Base-by-base conservation (phyloP, 2,329 filamentous ascomycete species). In the Neonectria punicea region DNA sequence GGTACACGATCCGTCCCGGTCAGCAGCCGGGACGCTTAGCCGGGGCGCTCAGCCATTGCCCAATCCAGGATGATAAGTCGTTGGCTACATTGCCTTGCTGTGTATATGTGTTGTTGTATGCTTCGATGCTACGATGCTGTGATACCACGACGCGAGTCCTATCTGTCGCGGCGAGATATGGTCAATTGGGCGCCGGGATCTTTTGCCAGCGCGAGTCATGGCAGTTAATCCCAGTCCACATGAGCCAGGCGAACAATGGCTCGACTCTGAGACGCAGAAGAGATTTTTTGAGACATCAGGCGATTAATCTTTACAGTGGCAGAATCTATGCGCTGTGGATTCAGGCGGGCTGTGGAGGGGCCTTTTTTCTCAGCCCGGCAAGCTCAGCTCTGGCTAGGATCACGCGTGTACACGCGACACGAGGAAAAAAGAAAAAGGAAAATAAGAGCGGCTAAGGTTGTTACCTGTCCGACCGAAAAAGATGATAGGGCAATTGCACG, bases 281-380 rank as follows among this genome's bases (percentile, higher is more conserved):
- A 14, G 20, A 36, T 28, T 34, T 34, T 51, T 16, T 20, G 28
- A 47, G 56, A 36, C 14, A 51, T 39, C 53, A 62, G 53, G 36
- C 43, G 16, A 56, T 41, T 41, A 53, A 36, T 13, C 30, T 36
- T 28, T 46, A n/a, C 39, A 13, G 28, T 13, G 47, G 44, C 18
- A 43, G 51, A 50, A 30, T 34, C 55, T 50, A 54, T 58, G 61
- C 61, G 20, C 22, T 49, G 55, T 54, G 61, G 61, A 41, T 63
- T 63, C 18, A 47, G 61, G 18, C 43, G 49, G 34, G 54, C 43
- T 25, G 53, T 55, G 43, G 51, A 46, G 54, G 58, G 44, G 36
- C 22, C 36, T 22, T 20, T 47, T 20, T 47, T 47, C 41, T 54
- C 50, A 60, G 58, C 55, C 39, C 53, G n/a, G 34, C 46, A 36